Evolutionary conservation across 2,329 filamentous ascomycete genomes (phyloP).

Genomic region (Knoxdaviesia capensis): DNA sequence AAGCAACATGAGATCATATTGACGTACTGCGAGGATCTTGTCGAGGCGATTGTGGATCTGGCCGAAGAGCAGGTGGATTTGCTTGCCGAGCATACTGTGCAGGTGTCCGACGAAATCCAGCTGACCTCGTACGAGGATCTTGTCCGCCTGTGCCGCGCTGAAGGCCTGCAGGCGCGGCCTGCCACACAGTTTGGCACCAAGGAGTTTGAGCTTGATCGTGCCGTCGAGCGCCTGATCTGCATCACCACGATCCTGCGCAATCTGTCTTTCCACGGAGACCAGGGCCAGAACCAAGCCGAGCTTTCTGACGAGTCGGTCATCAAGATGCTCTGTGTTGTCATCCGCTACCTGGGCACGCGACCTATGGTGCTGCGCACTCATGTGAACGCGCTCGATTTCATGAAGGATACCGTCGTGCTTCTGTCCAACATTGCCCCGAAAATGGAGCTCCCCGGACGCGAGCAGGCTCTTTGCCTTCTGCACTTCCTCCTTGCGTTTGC

Average conservation of each 20-base stretch:
- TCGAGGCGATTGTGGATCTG: slow-evolving; percentile 76
- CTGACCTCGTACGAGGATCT: slow-evolving; percentile 78
- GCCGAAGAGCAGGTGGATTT: slow-evolving; percentile 74
- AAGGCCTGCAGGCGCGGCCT: slow-evolving; percentile 53
- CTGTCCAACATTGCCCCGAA: slow-evolving; percentile 73
- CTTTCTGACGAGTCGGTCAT: slow-evolving; percentile 62
- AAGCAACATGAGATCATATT: slow-evolving; percentile 47
- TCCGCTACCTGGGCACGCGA: slow-evolving; percentile 73
- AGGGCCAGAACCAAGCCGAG: slow-evolving; percentile 44
- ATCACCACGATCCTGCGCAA: slow-evolving; percentile 87
- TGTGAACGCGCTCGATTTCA: slow-evolving; percentile 78
- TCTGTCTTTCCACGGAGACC: slow-evolving; percentile 54
- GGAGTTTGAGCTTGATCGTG: slow-evolving; percentile 66
- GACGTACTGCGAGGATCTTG: slow-evolving; percentile 63
- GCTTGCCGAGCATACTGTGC: slow-evolving; percentile 65
- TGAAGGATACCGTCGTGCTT: slow-evolving; percentile 84
- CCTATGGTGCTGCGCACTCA: slow-evolving; percentile 70
- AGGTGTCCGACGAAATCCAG: slow-evolving; percentile 72
- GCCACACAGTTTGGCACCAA: slow-evolving; percentile 52
- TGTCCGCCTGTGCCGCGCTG: slow-evolving; percentile 53
- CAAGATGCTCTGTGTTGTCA: slow-evolving; percentile 65
- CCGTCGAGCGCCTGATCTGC: slow-evolving; percentile 72
- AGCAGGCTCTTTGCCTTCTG: slow-evolving; percentile 71
- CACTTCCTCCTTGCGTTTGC: slow-evolving; percentile 85
- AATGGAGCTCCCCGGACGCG: slow-evolving; percentile 63